Percentiles rank a stretch among this genome's conserved stretches.
Evolutionary conservation across 140 eudicot genomes (phyloP).

Genomic region (Flaveria floridana): DNA sequence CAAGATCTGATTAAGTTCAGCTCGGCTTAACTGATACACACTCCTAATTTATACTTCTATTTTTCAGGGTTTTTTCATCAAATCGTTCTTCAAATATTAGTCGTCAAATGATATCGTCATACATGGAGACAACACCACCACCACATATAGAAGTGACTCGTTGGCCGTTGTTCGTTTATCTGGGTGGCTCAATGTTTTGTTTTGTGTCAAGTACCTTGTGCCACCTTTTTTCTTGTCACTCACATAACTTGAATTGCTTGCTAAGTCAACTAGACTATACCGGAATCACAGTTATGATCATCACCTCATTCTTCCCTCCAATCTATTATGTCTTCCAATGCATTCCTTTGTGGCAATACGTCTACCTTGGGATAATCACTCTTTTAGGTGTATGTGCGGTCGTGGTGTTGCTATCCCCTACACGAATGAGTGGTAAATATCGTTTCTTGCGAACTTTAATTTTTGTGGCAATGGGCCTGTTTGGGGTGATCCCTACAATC

Average conservation of each 20-base stretch:
- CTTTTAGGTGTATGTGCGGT: slow-evolving; percentile 59
- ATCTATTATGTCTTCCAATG: slow-evolving; percentile 83
- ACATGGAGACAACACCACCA: slow-evolving; percentile 36
- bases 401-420: slow-evolving; percentile 66
- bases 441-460: slow-evolving; percentile 66
- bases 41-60: not conserved
- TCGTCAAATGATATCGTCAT: slow-evolving; percentile 24
- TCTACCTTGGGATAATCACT: slow-evolving; percentile 65
- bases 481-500: slow-evolving; percentile 71
- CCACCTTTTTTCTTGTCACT: slow-evolving; percentile 91
- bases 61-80: slow-evolving; percentile 33
- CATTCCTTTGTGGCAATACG: slow-evolving; percentile 63
- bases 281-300: slow-evolving; percentile 85
- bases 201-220: slow-evolving; percentile 79
- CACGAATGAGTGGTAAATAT: slow-evolving; percentile 56
- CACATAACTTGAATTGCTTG: slow-evolving; percentile 50
- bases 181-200: slow-evolving; percentile 89
- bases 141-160: slow-evolving; percentile 35
- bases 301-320: slow-evolving; percentile 94
- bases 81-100: slow-evolving; percentile 6
- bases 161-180: slow-evolving; percentile 85
- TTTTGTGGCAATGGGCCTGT: slow-evolving; percentile 80
- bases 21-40: not conserved
- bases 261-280: slow-evolving; percentile 68
- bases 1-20: not conserved